Conservation (phyloP, 2,329 filamentous ascomycete genomes). For the Arthrocladium fulminans region DNA sequence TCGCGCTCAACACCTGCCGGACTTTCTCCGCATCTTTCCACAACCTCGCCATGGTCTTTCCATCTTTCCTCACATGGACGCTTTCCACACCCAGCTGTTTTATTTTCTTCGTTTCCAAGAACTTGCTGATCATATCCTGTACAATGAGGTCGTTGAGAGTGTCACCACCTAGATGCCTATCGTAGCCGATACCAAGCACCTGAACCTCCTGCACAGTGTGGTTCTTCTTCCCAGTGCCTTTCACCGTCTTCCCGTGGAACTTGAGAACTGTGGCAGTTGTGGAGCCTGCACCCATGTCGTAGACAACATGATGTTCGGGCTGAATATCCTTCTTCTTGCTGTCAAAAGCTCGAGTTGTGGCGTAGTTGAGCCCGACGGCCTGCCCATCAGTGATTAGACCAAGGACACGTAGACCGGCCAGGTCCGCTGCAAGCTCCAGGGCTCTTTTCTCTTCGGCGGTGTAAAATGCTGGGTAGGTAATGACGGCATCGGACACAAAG, state of each 20-base stretch:
- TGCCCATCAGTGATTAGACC: conserved; percentile 80
- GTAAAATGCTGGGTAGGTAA: conserved; percentile 86
- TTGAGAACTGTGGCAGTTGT: conserved; percentile 81
- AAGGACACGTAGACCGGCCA: conserved; percentile 81
- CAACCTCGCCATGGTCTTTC: conserved; percentile 79
- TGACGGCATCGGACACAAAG: conserved; percentile 68
- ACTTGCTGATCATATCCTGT: conserved; percentile 75
- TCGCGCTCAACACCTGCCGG: conserved; percentile 86
- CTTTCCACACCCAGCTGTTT: conserved; percentile 44
- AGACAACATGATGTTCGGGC: conserved; percentile 86
- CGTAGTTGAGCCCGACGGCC: conserved; percentile 91
- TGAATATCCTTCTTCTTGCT: conserved; percentile 72
- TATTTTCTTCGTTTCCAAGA: conserved; percentile 57
- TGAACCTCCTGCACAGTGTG: conserved; percentile 96
- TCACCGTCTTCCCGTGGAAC: conserved; percentile 81
- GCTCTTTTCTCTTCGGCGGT: conserved; percentile 84
- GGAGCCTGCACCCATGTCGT: conserved; percentile 95
- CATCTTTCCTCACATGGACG: conserved; percentile 61
- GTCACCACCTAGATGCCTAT: conserved; percentile 82
- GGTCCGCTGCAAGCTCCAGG: conserved; percentile 69
- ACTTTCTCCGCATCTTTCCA: conserved; percentile 83
- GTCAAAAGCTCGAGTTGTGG: conserved; percentile 81
- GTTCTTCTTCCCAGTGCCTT: conserved; percentile 87
- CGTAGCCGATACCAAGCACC: conserved; percentile 79
- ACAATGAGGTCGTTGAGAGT: conserved; percentile 79